These are phyloP conservation scores for Cladosporium sp. DNA, from an alignment of 2,329 filamentous ascomycete species.

Conservation along the genomic window DNA sequence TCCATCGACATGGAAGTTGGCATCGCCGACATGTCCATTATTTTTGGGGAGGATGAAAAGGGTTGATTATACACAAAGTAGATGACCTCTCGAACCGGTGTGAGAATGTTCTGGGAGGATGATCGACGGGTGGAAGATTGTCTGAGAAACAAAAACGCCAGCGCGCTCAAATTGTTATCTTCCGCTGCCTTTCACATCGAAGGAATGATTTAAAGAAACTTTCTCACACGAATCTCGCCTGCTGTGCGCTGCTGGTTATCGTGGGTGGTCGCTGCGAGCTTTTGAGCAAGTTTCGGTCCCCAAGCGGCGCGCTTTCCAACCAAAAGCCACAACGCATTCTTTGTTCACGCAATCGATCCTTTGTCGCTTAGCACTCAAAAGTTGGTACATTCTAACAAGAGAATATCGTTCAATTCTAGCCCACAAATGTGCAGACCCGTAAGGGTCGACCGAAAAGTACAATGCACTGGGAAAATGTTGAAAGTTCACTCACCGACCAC, in stretches of 20 bases:
- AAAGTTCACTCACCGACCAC: no score
- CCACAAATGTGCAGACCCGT: no score
- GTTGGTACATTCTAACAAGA: no score
- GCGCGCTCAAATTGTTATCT: background rate
- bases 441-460: no score
- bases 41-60: background rate
- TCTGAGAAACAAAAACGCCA: background rate
- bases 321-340: background rate
- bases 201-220: background rate
- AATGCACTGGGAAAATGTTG: no score
- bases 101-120: no score
- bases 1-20: conserved; percentile 17
- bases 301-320: background rate
- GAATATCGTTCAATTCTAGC: no score
- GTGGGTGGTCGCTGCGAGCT: background rate
- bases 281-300: conserved; percentile 8
- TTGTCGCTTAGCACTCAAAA: no score
- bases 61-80: no score
- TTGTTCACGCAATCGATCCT: background rate
- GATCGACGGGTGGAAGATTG: background rate
- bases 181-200: background rate
- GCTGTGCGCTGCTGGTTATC: background rate
- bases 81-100: no score
- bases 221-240: background rate
- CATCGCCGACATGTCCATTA: conserved; percentile 16